Percentiles rank a stretch among this genome's conserved stretches.
Evolutionary conservation across 2,329 filamentous ascomycete genomes (phyloP).

Genomic region (Massarina eburnea): DNA sequence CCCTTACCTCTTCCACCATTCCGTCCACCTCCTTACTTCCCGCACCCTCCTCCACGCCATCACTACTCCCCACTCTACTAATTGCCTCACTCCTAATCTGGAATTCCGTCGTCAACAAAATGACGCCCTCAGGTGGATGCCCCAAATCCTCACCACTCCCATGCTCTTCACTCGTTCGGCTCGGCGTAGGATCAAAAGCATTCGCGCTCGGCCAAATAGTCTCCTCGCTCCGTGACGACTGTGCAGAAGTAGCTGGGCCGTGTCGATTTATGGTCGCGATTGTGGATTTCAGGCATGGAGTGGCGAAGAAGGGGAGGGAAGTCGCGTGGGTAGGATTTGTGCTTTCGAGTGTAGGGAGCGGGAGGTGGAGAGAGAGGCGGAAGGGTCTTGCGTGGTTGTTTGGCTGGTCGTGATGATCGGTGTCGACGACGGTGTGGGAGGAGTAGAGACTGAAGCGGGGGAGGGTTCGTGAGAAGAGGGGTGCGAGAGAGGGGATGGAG

Average conservation of each 20-base stretch:
- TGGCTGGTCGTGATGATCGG: not conserved
- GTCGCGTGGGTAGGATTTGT: not conserved
- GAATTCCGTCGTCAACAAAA: constrained; percentile 11
- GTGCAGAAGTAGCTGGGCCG: not conserved
- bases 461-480: constrained; percentile 17
- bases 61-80: constrained; percentile 6
- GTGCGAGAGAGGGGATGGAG: constrained; percentile 24
- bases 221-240: constrained; percentile 3
- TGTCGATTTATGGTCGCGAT: not conserved
- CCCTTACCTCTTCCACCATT: no score
- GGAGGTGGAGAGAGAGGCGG: not conserved
- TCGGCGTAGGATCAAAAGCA: not conserved
- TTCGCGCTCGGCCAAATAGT: constrained; percentile 6
- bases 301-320: constrained; percentile 2
- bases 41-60: not conserved
- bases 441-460: constrained; percentile 11
- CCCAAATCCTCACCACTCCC: not conserved
- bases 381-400: not conserved
- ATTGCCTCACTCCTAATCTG: constrained; percentile 8
- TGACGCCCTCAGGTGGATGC: constrained; percentile 6
- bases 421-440: not conserved
- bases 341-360: not conserved
- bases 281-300: constrained; percentile 2
- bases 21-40: no score
- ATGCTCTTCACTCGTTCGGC: not conserved